Percentiles rank a stretch among this genome's conserved stretches.
phyloP scores from a whole-genome alignment of 495 filamentous ascomycete genomes.

The Niebla homalea region DNA sequence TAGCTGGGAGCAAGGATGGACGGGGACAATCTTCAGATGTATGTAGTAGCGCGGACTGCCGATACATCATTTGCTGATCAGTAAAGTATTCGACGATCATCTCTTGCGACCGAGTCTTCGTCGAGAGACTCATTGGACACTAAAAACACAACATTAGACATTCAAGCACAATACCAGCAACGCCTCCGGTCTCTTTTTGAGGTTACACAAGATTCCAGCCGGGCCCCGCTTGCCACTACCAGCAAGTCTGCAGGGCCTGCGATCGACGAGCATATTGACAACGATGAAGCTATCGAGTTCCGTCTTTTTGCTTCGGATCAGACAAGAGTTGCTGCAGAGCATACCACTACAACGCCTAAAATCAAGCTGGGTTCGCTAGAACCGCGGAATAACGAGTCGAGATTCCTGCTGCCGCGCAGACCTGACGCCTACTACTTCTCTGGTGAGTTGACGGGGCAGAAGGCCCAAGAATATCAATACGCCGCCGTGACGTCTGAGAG shows the following conservation, averaged over 20 bases:
- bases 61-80: too few relatives aligned
- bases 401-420: not conserved
- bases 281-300: constrained; percentile 3
- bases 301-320: constrained; percentile 1
- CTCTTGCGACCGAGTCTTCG: not conserved
- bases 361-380: constrained; percentile 8
- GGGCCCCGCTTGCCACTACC: too few relatives aligned
- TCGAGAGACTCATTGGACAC: not conserved
- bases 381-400: not conserved
- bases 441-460: not conserved
- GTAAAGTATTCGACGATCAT: not conserved
- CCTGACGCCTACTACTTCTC: constrained; percentile 7
- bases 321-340: not conserved
- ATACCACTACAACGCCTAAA: not conserved
- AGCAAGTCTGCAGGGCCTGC: too few relatives aligned
- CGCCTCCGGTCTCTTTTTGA: too few relatives aligned
- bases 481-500: constrained; percentile 5
- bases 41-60: too few relatives aligned
- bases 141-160: too few relatives aligned
- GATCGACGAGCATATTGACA: not conserved
- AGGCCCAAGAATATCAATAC: not conserved
- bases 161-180: too few relatives aligned
- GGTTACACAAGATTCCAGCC: too few relatives aligned
- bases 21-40: too few relatives aligned
- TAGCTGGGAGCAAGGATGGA: too few relatives aligned